These are phyloP conservation scores for Candida loeiensis DNA, from an alignment of 805 yeast species.

Conservation along the genomic window DNA sequence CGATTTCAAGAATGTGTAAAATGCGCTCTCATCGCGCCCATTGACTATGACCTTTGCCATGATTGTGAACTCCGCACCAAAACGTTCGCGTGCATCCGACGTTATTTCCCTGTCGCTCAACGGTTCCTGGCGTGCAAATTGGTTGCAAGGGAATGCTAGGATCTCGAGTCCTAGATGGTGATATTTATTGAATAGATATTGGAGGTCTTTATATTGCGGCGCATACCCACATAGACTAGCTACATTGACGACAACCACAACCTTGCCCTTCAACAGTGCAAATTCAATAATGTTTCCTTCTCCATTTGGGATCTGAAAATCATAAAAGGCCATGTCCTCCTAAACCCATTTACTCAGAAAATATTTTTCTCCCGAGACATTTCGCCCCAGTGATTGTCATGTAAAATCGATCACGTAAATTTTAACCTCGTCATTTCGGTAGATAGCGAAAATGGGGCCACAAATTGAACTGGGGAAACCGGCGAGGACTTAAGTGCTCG, in stretches of 20 bases:
- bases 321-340: conserved; percentile 8
- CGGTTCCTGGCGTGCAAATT: conserved; percentile 80
- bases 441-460: neutral
- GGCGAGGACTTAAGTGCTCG: no score
- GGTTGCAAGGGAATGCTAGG: conserved; percentile 89
- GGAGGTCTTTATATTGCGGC: conserved; percentile 60
- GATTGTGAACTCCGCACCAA: conserved; percentile 36
- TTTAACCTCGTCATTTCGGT: conserved; percentile 1
- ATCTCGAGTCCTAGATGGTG: conserved; percentile 60
- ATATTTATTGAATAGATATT: conserved; percentile 63
- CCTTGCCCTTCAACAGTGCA: conserved; percentile 16
- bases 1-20: conserved; percentile 29
- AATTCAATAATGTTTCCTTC: conserved; percentile 11
- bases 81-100: conserved; percentile 18
- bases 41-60: conserved; percentile 36
- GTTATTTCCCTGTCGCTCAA: conserved; percentile 43
- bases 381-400: no score
- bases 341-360: no score
- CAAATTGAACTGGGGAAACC: neutral
- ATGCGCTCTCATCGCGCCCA: conserved; percentile 28
- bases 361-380: neutral
- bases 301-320: conserved; percentile 9
- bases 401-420: no score
- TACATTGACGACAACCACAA: conserved; percentile 25
- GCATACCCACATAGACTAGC: conserved; percentile 42